Evolutionary conservation across 805 yeast species (phyloP).

Genomic region (Ogataea ramenticola): DNA sequence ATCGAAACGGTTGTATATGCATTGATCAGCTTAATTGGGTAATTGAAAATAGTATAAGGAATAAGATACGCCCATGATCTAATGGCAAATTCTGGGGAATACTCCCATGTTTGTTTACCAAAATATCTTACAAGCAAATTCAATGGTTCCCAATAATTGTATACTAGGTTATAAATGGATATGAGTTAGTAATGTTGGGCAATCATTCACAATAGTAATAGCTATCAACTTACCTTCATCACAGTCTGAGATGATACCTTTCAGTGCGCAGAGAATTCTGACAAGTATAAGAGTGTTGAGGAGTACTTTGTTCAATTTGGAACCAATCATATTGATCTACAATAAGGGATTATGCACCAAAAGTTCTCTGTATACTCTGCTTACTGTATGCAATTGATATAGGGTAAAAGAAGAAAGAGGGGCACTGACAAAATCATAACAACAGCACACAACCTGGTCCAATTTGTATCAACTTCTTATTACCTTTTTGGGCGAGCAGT

Average conservation of each 20-base stretch:
- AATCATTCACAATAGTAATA: too few species aligned
- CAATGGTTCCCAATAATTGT: conserved; percentile 92
- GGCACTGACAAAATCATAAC: too few species aligned
- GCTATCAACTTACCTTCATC: conserved; percentile 53
- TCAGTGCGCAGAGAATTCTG: conserved; percentile 35
- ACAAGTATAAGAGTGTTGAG: conserved; percentile 16
- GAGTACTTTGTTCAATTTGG: conserved; percentile 7
- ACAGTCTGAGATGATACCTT: conserved; percentile 78
- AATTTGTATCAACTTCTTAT: too few species aligned
- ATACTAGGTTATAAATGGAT: conserved; percentile 27
- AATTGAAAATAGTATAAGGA: conserved; percentile 30
- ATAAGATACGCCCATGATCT: conserved; percentile 76
- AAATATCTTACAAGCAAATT: conserved; percentile 70
- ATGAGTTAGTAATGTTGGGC: not conserved
- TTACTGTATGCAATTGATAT: too few species aligned
- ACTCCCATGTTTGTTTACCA: conserved; percentile 96
- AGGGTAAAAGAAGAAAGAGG: too few species aligned
- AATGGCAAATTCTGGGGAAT: conserved; percentile 82
- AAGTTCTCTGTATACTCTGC: too few species aligned
- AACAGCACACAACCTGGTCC: too few species aligned
- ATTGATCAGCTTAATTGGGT: conserved; percentile 13
- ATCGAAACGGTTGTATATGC: not conserved
- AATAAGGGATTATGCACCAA: too few species aligned
- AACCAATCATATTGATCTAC: conserved; percentile 4
- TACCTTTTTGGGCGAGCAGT: too few species aligned